phyloP scores from a whole-genome alignment of 192 early-diverging fungal genomes.

The Gaertneriomyces sp. region DNA sequence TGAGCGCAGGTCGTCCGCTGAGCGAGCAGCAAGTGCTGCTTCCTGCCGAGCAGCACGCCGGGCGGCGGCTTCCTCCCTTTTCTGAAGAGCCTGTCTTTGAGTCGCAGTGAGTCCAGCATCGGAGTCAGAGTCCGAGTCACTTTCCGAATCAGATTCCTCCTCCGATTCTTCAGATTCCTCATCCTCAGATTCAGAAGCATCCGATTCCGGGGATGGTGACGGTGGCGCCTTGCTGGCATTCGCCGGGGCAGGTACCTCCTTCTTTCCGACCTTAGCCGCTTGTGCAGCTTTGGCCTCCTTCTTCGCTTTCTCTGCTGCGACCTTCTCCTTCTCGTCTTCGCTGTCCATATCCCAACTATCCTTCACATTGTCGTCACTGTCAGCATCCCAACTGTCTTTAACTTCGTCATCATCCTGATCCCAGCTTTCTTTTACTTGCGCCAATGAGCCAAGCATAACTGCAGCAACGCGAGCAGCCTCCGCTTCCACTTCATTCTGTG shows the following conservation, averaged over 20 bases:
- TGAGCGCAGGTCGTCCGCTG: conserved; percentile 86
- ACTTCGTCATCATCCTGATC: conserved; percentile 57
- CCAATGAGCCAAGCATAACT: conserved; percentile 9
- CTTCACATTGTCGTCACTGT: conserved; percentile 63
- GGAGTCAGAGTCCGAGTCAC: conserved; percentile 25
- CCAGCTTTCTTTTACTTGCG: conserved; percentile 32
- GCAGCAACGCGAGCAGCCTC: conserved; percentile 26
- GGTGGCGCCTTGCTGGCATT: conserved; percentile 18
- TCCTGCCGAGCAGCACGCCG: conserved; percentile 53
- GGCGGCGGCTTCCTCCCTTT: conserved; percentile 75
- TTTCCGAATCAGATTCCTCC: conserved; percentile 28
- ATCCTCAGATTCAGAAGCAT: conserved; percentile 29
- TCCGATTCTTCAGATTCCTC: conserved; percentile 35
- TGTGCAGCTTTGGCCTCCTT: conserved; percentile 13
- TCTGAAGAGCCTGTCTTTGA: conserved; percentile 57
- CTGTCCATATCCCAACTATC: conserved; percentile 48
- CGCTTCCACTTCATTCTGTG: conserved; percentile 15
- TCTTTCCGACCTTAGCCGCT: conserved; percentile 4
- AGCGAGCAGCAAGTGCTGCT: conserved; percentile 76
- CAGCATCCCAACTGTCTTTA: conserved; percentile 56
- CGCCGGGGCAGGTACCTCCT: conserved; percentile 15
- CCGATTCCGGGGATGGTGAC: conserved; percentile 30
- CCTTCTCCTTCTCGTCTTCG: conserved; percentile 35
- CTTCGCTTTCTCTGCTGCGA: conserved; percentile 46
- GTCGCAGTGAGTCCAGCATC: conserved; percentile 63